phyloP scores from a whole-genome alignment of 106 monocot species.

The Acanthochlamys bracteata region DNA sequence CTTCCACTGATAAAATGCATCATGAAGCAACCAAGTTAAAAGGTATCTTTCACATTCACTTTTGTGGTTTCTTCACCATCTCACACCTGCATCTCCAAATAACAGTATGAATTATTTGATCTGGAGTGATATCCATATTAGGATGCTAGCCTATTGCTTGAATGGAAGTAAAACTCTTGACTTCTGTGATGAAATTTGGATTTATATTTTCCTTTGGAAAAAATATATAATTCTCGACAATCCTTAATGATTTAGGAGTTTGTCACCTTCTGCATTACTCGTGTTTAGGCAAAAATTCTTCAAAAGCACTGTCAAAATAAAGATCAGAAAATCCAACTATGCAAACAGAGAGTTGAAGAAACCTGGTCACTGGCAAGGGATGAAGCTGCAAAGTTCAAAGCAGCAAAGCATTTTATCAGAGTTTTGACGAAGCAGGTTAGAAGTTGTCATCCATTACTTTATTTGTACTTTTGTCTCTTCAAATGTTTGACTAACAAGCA shows the following conservation, averaged over 20 bases:
- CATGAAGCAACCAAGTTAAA: too few relatives aligned
- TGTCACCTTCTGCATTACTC: background rate
- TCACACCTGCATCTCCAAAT: too few relatives aligned
- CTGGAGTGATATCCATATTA: too few relatives aligned
- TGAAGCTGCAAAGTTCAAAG: slow-evolving; percentile 86
- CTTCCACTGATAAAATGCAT: background rate
- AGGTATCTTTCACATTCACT: too few relatives aligned
- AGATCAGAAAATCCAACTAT: slow-evolving; percentile 41
- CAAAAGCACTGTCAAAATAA: slow-evolving; percentile 44
- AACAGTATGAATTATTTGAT: too few relatives aligned
- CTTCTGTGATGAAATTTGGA: background rate
- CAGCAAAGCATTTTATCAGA: slow-evolving; percentile 69
- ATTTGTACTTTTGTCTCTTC: background rate
- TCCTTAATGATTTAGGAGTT: too few relatives aligned
- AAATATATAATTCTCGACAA: background rate
- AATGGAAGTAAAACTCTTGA: too few relatives aligned
- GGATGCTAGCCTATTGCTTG: too few relatives aligned
- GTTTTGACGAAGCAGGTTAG: slow-evolving; percentile 63
- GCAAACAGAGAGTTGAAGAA: slow-evolving; percentile 64
- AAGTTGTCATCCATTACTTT: background rate
- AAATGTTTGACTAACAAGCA: background rate
- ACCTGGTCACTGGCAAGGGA: slow-evolving; percentile 60
- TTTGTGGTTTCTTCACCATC: too few relatives aligned
- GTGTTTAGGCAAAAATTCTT: slow-evolving; percentile 31
- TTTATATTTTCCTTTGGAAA: background rate